Percentiles rank a stretch among this genome's conserved stretches.
phyloP scores from a whole-genome alignment of 768 basidiomycete genomes.

The Sarcomyxa edulis region DNA sequence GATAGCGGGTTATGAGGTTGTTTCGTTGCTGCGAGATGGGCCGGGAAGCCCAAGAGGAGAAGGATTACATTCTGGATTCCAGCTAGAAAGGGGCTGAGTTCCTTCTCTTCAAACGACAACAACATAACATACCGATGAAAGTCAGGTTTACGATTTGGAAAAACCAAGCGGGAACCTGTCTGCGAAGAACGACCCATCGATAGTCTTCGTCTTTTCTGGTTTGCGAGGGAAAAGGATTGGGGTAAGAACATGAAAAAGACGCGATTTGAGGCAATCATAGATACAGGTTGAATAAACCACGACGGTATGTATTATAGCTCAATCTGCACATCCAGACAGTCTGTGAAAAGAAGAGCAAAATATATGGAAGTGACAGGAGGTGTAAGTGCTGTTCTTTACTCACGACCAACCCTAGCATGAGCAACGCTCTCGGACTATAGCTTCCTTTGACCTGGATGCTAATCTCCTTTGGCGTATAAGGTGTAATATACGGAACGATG shows the following conservation, averaged over 20 bases:
- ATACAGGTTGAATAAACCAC: constrained; percentile 77
- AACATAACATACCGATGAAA: constrained; percentile 55
- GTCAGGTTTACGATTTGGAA: constrained; percentile 45
- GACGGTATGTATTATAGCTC: constrained; percentile 76
- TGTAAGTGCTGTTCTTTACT: constrained; percentile 9
- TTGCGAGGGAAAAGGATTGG: constrained; percentile 1
- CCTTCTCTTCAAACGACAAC: background rate
- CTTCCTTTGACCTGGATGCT: constrained; percentile 33
- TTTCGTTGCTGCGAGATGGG: constrained; percentile 44
- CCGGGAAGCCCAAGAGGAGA: constrained; percentile 61
- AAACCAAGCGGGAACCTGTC: constrained; percentile 37
- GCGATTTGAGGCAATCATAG: too few relatives aligned
- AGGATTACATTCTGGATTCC: constrained; percentile 79
- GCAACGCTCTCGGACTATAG: constrained; percentile 64
- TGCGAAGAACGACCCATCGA: constrained; percentile 78
- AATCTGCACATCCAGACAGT: constrained; percentile 31
- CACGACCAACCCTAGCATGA: constrained; percentile 73
- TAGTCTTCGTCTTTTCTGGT: constrained; percentile 83
- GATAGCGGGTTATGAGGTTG: constrained; percentile 48
- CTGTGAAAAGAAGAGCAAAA: constrained; percentile 4
- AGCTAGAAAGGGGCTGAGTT: constrained; percentile 33
- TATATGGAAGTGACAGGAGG: constrained; percentile 17
- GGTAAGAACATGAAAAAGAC: constrained; percentile 15
- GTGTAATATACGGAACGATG: constrained; percentile 23
- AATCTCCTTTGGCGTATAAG: constrained; percentile 50